A percentile compares a stretch with the other conserved stretches of the same genome.
Conservation (phyloP, 2,329 filamentous ascomycete species). For the Botrytis fragariae region DNA sequence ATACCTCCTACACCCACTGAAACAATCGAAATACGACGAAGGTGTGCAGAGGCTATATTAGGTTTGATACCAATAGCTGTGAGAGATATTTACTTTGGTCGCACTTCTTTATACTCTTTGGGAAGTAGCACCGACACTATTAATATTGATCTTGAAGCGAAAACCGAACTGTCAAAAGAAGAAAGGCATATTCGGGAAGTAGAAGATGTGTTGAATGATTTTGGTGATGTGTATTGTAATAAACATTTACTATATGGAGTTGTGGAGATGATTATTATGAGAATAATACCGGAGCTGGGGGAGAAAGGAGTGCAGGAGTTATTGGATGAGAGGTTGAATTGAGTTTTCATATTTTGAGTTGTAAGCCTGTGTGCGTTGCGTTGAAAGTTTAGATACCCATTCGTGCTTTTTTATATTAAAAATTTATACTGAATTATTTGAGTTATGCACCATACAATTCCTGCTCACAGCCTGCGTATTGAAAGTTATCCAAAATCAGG, state of each 20-base stretch:
- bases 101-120: slow-evolving; percentile 30
- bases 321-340: slow-evolving; percentile 66
- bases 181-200: slow-evolving; percentile 37
- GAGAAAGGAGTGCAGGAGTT: slow-evolving; percentile 70
- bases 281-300: slow-evolving; percentile 78
- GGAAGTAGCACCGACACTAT: not conserved
- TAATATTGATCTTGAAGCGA: not conserved
- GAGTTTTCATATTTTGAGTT: slow-evolving; percentile 23
- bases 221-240: slow-evolving; percentile 84
- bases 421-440: not conserved
- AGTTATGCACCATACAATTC: not conserved
- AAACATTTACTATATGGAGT: slow-evolving; percentile 84
- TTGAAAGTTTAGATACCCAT: slow-evolving; percentile 13
- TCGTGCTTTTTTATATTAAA: not conserved
- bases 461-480: not conserved
- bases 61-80: slow-evolving; percentile 44
- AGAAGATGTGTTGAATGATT: slow-evolving; percentile 64
- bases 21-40: slow-evolving; percentile 59
- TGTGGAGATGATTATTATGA: slow-evolving; percentile 77
- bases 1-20: slow-evolving; percentile 60
- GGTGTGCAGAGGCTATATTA: slow-evolving; percentile 61
- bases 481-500: not conserved
- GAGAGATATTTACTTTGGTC: slow-evolving; percentile 40
- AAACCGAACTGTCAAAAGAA: slow-evolving; percentile 6
- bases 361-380: not conserved